Base-by-base conservation (phyloP, 768 basidiomycete species). In the Mrakia hoshinonis region DNA sequence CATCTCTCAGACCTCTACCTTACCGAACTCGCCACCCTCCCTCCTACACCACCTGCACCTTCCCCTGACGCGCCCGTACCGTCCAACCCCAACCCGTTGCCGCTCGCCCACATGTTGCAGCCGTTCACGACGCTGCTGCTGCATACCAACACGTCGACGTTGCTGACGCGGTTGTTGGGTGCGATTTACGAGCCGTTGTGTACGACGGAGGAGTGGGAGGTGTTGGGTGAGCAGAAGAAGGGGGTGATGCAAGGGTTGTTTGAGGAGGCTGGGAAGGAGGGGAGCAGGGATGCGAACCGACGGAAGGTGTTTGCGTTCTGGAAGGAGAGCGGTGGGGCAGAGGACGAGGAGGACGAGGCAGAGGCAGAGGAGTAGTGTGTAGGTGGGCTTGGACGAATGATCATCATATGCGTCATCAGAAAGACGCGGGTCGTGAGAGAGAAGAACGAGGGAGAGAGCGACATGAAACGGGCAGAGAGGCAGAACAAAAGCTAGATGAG, bases 1-100 rank as follows among this genome's bases (percentile, higher is more conserved):
- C 95, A 99, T 78, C 79, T 98, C 24, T 84, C 88, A 18, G 95
- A 99, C 77, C 86, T 97, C 60, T 96, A 91, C 78, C 78, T 94
- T 18, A 88, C 91, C 74, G 95, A 98, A 77, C 84, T 99, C 46
- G 86, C 96, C 77, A 92, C 80, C 67, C 63, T 61, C 31, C 54
- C 70, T 24, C 43, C 70, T 29, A 1, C 70, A 5, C 39, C 70
- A 3, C 47, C 69, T 4, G n/a, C 72, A 2, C 20, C 51, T 18
- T n/a, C 65, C 29, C 2, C 26, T 3, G 36, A 26, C 26, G 66
- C 49, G 11, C 43, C 51, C 18, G 15, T n/a, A 24, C 22, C 70
- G 1, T 24, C 54, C 20, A n/a, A 15, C 18, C 31, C 67, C 54
- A 76, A 76, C 4, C 82, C 84, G 20, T 83, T 81, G 0, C 86